Conservation (phyloP, 768 basidiomycete genomes). For the Rhizopogon rudus region DNA sequence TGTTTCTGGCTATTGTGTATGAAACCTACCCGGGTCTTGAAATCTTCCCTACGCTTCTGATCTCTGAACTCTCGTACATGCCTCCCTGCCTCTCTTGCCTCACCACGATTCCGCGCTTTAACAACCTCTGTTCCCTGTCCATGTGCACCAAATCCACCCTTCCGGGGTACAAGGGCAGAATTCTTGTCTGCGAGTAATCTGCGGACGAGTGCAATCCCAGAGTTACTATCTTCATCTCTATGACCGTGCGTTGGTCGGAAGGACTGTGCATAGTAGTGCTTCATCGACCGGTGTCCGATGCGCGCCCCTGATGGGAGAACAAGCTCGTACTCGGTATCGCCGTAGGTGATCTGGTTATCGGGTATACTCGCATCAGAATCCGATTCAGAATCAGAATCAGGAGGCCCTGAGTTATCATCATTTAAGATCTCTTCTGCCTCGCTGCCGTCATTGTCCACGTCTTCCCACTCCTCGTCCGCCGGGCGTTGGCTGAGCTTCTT, state of each 20-base stretch:
- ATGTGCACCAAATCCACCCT: constrained; percentile 83
- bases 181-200: constrained; percentile 77
- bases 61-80: constrained; percentile 84
- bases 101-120: constrained; percentile 90
- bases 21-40: constrained; percentile 80
- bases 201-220: constrained; percentile 73
- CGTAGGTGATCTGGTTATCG: constrained; percentile 61
- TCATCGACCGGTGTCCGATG: constrained; percentile 88
- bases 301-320: constrained; percentile 90
- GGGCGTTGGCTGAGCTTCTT: constrained; percentile 17
- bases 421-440: constrained; percentile 26
- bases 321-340: constrained; percentile 81
- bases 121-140: constrained; percentile 80
- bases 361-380: constrained; percentile 38
- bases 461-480: constrained; percentile 37
- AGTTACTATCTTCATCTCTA: constrained; percentile 59
- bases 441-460: constrained; percentile 21
- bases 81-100: constrained; percentile 87
- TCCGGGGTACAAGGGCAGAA: constrained; percentile 76
- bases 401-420: constrained; percentile 38
- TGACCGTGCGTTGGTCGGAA: constrained; percentile 44
- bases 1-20: constrained; percentile 87
- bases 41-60: constrained; percentile 70
- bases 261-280: constrained; percentile 81
- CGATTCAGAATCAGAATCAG: constrained; percentile 23